Evolutionary conservation across 495 filamentous ascomycete genomes (phyloP), one percentile per base, ranked within the genome.

Genomic region (Trichocladium uniseriatum): DNA sequence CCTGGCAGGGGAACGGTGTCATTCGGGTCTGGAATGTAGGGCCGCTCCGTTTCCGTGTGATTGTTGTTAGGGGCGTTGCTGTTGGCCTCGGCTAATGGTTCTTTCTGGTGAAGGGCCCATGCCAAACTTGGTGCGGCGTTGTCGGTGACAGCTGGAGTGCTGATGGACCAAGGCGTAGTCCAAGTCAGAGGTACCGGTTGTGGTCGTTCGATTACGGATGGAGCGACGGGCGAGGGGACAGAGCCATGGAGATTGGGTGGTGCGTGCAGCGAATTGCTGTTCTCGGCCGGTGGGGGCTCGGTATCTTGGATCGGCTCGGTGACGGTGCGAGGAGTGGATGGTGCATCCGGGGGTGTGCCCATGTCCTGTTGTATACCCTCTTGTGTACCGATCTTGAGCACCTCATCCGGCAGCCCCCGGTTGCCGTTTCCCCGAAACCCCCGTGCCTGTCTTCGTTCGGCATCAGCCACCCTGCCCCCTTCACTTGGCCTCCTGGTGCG

Each of bases 1-100:
- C 40, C 32, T 18, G 48, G 48, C 1, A 51, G 14, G 8, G 48
- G 48, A 6, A 51, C 38, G 7, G 40, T 21, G 34, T 51, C 48
- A 29, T 31, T 34, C 21, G 27, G 20, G 1, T 31, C 16, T 5
- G 5, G 21, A 21, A 9, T 29, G 1, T 16, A 27, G 13, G 35
- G 43, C 20, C 0, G 20, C 32, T 20, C 14, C 1, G 38, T 24
- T 16, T 32, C 24, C 2, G 13, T 1, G 4, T 9, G 18, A 27
- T 21, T 4, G n/a, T 16, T 4, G 4, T 11, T 18, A 5, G 32
- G 15, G 6, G 11, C 19, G 34, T 38, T 5, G n/a, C 20, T 21
- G 5, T 19, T 46, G 32, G 9, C 5, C 9, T 8, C 24, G 3
- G 24, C 4, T 3, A 27, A 4, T 27, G 24, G 24, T 27, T 27